A percentile compares a stretch with the other conserved stretches of the same genome.
phyloP scores from a whole-genome alignment of 495 filamentous ascomycete species.

The Cryomyces minteri region DNA sequence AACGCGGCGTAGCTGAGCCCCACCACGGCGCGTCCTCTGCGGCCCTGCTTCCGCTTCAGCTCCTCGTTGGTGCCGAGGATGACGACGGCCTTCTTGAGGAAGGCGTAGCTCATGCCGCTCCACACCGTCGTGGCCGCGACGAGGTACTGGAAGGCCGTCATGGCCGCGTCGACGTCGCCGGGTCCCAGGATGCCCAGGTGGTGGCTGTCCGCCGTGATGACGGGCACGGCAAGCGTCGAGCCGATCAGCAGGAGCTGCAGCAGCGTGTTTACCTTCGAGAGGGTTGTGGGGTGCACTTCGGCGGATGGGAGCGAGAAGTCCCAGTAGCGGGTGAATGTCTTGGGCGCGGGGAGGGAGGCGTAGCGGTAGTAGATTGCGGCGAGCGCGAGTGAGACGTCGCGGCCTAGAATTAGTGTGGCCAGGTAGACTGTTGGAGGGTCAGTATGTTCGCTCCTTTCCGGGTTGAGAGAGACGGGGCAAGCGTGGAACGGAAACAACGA shows the following conservation, averaged over 20 bases:
- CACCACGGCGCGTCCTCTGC: constrained; percentile 18
- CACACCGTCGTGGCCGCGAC: constrained; percentile 22
- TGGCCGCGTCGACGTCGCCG: constrained; percentile 6
- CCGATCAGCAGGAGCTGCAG: constrained; percentile 23
- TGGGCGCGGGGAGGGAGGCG: constrained; percentile 80
- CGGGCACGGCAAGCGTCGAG: constrained; percentile 14
- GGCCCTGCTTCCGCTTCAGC: constrained; percentile 22
- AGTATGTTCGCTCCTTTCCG: not conserved
- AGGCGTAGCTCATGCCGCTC: constrained; percentile 22
- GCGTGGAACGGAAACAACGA: too few species aligned
- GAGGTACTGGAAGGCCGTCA: constrained; percentile 13
- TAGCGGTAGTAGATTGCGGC: constrained; percentile 89
- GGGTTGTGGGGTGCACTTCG: constrained; percentile 77
- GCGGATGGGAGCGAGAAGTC: constrained; percentile 87
- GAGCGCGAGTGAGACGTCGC: constrained; percentile 72
- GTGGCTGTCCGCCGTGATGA: constrained; percentile 3
- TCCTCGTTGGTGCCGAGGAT: constrained; percentile 20
- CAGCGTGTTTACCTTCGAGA: constrained; percentile 51
- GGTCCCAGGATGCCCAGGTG: constrained; percentile 1
- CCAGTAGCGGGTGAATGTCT: constrained; percentile 90
- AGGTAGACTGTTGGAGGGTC: constrained; percentile 45
- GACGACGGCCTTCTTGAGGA: constrained; percentile 17
- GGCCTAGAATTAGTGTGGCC: constrained; percentile 71
- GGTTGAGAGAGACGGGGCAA: not conserved
- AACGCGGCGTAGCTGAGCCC: constrained; percentile 17